These are phyloP conservation scores for Coccomyxa subellipsoidea DNA, from an alignment of 163 green algal species.

Conservation along the genomic window DNA sequence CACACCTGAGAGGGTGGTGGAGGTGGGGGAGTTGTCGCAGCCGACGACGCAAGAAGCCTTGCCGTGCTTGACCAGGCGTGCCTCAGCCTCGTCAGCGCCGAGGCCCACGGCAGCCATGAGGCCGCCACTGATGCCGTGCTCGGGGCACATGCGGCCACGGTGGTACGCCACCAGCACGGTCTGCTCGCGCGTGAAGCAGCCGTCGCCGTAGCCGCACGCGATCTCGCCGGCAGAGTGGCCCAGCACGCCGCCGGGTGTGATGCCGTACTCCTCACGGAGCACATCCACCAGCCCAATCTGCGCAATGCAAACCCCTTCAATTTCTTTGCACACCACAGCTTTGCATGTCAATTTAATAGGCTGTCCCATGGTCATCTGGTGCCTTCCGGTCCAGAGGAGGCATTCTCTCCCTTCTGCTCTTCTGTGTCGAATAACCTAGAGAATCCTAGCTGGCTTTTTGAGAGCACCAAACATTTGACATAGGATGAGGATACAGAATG, in stretches of 20 bases:
- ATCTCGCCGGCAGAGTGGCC: conserved; percentile 19
- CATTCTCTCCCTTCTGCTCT: not conserved
- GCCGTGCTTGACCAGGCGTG: conserved; percentile 6
- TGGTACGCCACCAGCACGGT: conserved; percentile 18
- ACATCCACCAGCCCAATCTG: conserved; percentile 23
- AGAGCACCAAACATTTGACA: too few species aligned
- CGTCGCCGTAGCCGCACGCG: conserved; percentile 11
- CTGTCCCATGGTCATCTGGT: too few species aligned
- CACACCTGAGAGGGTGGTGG: conserved; percentile 10
- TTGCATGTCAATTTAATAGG: too few species aligned
- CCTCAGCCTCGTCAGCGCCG: not conserved
- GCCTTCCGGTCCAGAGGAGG: not conserved
- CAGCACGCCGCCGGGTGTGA: conserved; percentile 9
- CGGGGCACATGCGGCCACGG: conserved; percentile 8
- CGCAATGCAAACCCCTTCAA: not conserved
- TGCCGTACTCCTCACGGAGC: conserved; percentile 11
- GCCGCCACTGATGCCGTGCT: not conserved
- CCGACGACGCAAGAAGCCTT: not conserved
- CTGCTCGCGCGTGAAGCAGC: conserved; percentile 17
- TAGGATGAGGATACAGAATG: not conserved
- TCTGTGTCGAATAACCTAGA: not conserved
- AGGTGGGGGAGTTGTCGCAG: conserved; percentile 18
- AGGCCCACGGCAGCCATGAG: conserved; percentile 17
- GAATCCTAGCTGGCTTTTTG: not conserved
- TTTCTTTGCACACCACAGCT: too few species aligned